These are phyloP conservation scores for Simmondsia chinensis DNA, from an alignment of 148 eudicot species.

Conservation along the genomic window DNA sequence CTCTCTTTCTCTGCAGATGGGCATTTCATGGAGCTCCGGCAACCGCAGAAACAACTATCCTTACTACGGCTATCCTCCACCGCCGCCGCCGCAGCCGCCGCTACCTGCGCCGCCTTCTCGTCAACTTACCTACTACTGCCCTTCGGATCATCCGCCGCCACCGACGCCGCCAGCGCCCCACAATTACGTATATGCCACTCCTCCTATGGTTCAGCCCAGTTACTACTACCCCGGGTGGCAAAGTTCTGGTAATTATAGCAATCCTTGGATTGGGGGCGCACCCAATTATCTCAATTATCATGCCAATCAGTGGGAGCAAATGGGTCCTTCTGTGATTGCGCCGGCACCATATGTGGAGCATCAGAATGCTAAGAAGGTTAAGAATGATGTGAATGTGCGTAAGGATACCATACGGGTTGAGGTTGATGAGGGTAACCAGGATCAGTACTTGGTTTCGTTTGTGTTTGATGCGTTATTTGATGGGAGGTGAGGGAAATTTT, in stretches of 20 bases:
- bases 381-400: conserved; percentile 78
- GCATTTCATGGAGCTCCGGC: conserved; percentile 34
- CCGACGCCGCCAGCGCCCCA: background rate
- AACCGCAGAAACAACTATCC: conserved; percentile 20
- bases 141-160: no score
- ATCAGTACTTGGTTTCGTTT: conserved; percentile 55
- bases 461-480: conserved; percentile 64
- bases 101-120: conserved; percentile 9
- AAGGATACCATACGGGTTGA: conserved; percentile 55
- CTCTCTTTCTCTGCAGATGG: no score
- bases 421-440: conserved; percentile 37
- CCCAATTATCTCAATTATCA: conserved; percentile 13
- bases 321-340: conserved; percentile 12
- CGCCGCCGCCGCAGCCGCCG: conserved; percentile 9
- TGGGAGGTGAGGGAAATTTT: conserved; percentile 60
- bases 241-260: conserved; percentile 14
- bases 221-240: conserved; percentile 13
- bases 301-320: conserved; percentile 27
- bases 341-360: conserved; percentile 56
- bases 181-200: background rate
- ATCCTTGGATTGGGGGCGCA: conserved; percentile 15
- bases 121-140: conserved; percentile 3
- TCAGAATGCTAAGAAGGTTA: conserved; percentile 65
- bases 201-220: conserved; percentile 10
- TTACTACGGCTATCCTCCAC: conserved; percentile 19